A percentile compares a stretch with the other conserved stretches of the same genome.
Conservation (phyloP, 1,284 basidiomycete genomes). For the Irpex sp. region DNA sequence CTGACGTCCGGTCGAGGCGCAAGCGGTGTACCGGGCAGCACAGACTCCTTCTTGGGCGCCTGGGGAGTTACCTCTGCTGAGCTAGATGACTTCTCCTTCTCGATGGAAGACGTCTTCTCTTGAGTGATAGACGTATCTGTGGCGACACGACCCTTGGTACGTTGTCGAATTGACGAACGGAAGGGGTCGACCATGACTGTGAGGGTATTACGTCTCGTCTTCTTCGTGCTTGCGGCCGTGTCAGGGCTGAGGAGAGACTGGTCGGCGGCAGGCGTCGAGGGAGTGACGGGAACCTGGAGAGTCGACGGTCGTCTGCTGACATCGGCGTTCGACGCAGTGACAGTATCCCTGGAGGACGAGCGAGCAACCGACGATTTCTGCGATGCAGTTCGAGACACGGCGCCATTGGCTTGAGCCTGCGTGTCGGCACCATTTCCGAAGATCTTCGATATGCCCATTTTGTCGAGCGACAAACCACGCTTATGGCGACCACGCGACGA, state of each 20-base stretch:
- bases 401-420: conserved; percentile 20
- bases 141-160: conserved; percentile 34
- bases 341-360: conserved; percentile 22
- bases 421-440: conserved; percentile 33
- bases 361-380: conserved; percentile 32
- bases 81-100: conserved; percentile 15
- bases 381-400: conserved; percentile 37
- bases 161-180: conserved; percentile 52
- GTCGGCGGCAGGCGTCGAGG: conserved; percentile 20
- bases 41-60: conserved; percentile 18
- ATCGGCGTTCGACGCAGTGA: conserved; percentile 18
- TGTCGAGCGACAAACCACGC: conserved; percentile 68
- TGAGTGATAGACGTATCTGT: conserved; percentile 30
- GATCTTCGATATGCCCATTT: conserved; percentile 69
- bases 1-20: conserved; percentile 21
- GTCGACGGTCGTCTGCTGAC: conserved; percentile 31
- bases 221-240: conserved; percentile 39
- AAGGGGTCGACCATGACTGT: conserved; percentile 82
- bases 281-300: conserved; percentile 27
- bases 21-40: conserved; percentile 23
- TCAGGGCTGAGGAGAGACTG: conserved; percentile 33
- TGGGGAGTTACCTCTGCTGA: conserved; percentile 6
- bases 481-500: conserved; percentile 45
- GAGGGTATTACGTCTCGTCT: conserved; percentile 72
- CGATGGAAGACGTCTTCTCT: conserved; percentile 31